Conservation (phyloP, 768 basidiomycete genomes). For the Clitopilus passeckerianus region DNA sequence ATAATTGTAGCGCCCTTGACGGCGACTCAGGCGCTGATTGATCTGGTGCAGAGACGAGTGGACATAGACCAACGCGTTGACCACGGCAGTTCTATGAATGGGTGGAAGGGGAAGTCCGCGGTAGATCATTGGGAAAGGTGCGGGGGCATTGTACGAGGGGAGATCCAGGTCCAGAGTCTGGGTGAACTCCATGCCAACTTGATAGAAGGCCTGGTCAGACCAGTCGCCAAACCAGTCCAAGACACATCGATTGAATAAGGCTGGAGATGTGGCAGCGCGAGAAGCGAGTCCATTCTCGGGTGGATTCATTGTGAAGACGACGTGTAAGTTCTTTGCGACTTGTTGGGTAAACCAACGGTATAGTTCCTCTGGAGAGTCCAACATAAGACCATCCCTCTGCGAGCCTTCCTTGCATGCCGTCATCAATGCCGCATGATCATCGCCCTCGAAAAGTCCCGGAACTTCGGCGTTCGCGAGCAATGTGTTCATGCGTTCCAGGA, state of each 20-base stretch:
- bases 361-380: conserved; percentile 96
- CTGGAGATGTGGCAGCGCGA: conserved; percentile 94
- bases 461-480: conserved; percentile 99
- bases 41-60: conserved; percentile 87
- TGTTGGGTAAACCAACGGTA: conserved; percentile 99
- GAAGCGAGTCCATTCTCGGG: conserved; percentile 95
- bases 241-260: conserved; percentile 98
- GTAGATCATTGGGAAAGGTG: conserved; percentile 86
- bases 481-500: conserved; percentile 99
- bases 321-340: conserved; percentile 96
- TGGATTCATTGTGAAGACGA: conserved; percentile 99
- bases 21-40: conserved; percentile 83
- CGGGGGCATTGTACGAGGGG: conserved; percentile 72
- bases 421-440: conserved; percentile 96
- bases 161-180: conserved; percentile 89
- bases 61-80: conserved; percentile 91
- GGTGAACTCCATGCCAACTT: conserved; percentile 97
- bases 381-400: conserved; percentile 96
- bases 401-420: conserved; percentile 99
- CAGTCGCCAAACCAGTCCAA: conserved; percentile 99
- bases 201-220: conserved; percentile 98
- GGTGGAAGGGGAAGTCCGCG: conserved; percentile 84
- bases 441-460: conserved; percentile 99
- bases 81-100: conserved; percentile 81
- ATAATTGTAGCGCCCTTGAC: conserved; percentile 95